Percentiles rank a stretch among this genome's conserved stretches.
phyloP scores from a whole-genome alignment of 495 filamentous ascomycete species.

The Daldinia vernicosa region DNA sequence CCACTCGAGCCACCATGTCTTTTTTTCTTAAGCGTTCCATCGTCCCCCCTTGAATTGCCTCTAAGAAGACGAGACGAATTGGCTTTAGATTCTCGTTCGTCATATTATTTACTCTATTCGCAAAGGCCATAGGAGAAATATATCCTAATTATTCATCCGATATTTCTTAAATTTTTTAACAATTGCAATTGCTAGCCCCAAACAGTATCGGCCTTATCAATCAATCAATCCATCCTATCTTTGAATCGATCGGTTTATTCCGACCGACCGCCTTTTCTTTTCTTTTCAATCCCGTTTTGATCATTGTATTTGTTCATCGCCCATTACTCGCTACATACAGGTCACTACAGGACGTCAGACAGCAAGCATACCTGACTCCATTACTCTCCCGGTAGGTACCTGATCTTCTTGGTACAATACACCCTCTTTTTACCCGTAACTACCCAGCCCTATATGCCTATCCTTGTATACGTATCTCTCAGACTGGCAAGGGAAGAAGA shows the following conservation, averaged over 20 bases:
- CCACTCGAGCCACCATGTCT: slow-evolving; percentile 41
- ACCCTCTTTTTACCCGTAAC: slow-evolving; percentile 4
- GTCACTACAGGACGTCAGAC: slow-evolving; percentile 9
- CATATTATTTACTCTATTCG: slow-evolving; percentile 8
- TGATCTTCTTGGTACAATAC: slow-evolving; percentile 9
- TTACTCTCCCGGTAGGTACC: slow-evolving; percentile 14
- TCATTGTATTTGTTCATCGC: slow-evolving; percentile 18
- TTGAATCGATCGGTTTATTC: slow-evolving; percentile 33
- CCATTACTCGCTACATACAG: slow-evolving; percentile 6
- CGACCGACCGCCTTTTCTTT: slow-evolving; percentile 29
- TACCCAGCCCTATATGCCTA: slow-evolving; percentile 25
- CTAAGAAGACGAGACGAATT: slow-evolving; percentile 7
- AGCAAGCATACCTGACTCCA: slow-evolving; percentile 6
- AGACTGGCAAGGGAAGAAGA: not conserved
- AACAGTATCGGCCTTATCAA: slow-evolving; percentile 15
- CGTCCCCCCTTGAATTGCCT: slow-evolving; percentile 36
- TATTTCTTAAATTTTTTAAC: not conserved
- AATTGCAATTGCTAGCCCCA: slow-evolving; percentile 19
- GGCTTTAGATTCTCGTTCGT: slow-evolving; percentile 11
- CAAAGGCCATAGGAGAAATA: slow-evolving; percentile 10
- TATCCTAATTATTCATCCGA: slow-evolving; percentile 20
- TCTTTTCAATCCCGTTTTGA: slow-evolving; percentile 16
- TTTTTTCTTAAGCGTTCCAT: slow-evolving; percentile 30
- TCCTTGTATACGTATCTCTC: not conserved
- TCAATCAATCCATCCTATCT: not conserved